Percentiles rank a stretch among this genome's conserved stretches.
phyloP scores from a whole-genome alignment of 139 green algal species.

The Astrephomene gubernaculifera region DNA sequence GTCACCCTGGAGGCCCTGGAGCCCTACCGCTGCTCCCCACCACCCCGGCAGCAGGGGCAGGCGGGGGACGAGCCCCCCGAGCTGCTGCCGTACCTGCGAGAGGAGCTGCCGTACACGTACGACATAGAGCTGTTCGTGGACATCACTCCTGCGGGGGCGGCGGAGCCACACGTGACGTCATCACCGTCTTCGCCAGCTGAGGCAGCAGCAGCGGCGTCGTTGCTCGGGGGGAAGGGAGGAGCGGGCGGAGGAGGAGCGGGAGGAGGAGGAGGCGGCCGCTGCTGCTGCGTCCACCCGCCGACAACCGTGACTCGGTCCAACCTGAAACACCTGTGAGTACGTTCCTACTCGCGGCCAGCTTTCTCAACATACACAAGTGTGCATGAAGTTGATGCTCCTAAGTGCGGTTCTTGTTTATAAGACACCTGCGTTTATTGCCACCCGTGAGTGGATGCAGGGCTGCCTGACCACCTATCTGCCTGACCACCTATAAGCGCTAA shows the following conservation, averaged over 20 bases:
- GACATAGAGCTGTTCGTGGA: constrained; percentile 83
- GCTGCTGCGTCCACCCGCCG: no score
- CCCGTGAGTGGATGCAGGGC: not conserved
- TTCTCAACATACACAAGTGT: not conserved
- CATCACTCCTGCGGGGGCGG: constrained; percentile 56
- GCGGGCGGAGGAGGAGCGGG: no score
- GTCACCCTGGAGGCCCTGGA: constrained; percentile 91
- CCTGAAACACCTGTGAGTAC: constrained; percentile 77
- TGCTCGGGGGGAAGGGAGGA: no score
- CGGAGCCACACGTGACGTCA: no score
- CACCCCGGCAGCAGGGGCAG: constrained; percentile 71
- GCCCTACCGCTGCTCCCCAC: constrained; percentile 77
- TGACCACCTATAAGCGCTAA: not conserved
- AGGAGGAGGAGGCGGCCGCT: no score
- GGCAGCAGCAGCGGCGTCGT: no score
- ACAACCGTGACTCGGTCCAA: constrained; percentile 70
- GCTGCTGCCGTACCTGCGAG: constrained; percentile 81
- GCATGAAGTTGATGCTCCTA: not conserved
- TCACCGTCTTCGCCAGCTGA: no score
- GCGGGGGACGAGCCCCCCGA: no score
- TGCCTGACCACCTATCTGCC: not conserved
- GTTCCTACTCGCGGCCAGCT: not conserved
- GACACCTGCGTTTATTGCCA: not conserved
- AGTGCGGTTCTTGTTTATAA: not conserved
- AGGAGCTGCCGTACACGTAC: constrained; percentile 52